Evolutionary conservation across 2,329 filamentous ascomycete species (phyloP).

Genomic region (Keithomyces neogunnii): DNA sequence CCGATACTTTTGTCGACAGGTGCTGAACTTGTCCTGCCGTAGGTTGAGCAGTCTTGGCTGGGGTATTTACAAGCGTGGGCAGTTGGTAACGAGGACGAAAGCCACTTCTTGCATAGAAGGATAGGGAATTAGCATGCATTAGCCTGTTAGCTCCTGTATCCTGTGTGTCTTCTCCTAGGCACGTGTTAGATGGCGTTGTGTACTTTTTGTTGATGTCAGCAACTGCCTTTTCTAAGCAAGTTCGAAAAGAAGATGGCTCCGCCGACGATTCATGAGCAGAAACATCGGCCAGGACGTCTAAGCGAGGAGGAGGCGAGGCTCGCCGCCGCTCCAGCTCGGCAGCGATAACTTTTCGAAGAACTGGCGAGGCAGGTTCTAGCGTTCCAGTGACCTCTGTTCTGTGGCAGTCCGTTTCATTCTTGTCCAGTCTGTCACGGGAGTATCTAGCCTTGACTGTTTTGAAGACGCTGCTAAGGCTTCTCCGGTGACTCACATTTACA

Average conservation of each 20-base stretch:
- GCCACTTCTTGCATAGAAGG: conserved; percentile 4
- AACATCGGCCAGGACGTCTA: conserved; percentile 20
- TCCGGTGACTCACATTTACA: conserved; percentile 12
- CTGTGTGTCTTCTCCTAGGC: not conserved
- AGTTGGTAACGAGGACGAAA: conserved; percentile 11
- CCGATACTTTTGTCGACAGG: conserved; percentile 3
- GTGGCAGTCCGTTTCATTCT: conserved; percentile 2
- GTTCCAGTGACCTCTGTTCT: not conserved
- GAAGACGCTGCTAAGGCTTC: conserved; percentile 22
- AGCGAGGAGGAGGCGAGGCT: conserved; percentile 15
- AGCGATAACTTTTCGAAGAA: not conserved
- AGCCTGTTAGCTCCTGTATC: conserved; percentile 1
- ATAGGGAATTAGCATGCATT: not conserved
- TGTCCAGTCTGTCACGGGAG: conserved; percentile 15
- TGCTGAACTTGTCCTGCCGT: conserved; percentile 8
- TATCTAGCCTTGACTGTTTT: conserved; percentile 18
- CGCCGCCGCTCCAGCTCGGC: not conserved
- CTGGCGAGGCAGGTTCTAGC: not conserved
- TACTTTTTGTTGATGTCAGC: conserved; percentile 21
- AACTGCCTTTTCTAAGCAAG: conserved; percentile 20
- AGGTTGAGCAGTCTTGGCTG: conserved; percentile 5
- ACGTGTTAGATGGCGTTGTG: conserved; percentile 8
- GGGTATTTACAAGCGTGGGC: conserved; percentile 9
- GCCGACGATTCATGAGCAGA: conserved; percentile 11
- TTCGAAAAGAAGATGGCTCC: conserved; percentile 18